phyloP scores from a whole-genome alignment of 2,329 filamentous ascomycete species.

The Colletotrichum siamense region DNA sequence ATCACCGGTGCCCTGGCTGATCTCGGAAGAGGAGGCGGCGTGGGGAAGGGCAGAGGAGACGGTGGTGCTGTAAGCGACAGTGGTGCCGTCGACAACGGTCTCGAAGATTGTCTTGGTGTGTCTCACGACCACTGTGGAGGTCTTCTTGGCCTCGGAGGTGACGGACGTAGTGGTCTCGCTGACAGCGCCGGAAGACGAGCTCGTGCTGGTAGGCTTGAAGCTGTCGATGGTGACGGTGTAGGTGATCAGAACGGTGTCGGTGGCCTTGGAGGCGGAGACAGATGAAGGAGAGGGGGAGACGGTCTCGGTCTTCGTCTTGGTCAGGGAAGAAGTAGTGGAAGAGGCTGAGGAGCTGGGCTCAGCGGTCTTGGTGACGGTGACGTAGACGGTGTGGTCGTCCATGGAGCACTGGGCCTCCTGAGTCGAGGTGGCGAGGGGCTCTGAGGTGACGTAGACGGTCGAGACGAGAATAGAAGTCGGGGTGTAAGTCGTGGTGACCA shows the following conservation, averaged over 20 bases:
- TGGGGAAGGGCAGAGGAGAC: constrained; percentile 2
- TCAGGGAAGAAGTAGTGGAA: not conserved
- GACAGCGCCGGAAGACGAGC: not conserved
- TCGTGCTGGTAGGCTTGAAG: not conserved
- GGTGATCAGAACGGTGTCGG: constrained; percentile 12
- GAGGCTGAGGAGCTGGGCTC: not conserved
- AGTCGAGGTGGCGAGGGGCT: not conserved
- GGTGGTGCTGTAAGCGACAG: constrained; percentile 8
- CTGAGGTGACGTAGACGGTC: not conserved
- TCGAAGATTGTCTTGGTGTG: constrained; percentile 10
- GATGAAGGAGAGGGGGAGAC: not conserved
- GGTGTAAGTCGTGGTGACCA: constrained; percentile 6
- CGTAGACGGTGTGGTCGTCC: constrained; percentile 10
- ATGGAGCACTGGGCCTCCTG: not conserved
- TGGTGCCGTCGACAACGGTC: constrained; percentile 6
- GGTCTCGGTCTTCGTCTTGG: not conserved
- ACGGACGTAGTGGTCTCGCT: not conserved
- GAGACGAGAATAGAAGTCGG: not conserved
- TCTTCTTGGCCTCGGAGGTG: not conserved
- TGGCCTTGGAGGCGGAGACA: not conserved
- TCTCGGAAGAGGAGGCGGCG: not conserved
- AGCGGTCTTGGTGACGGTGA: constrained; percentile 20
- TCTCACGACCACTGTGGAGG: not conserved
- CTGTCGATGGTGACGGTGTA: constrained; percentile 16
- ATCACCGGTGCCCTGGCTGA: not conserved